Evolutionary conservation across 306 rosid genomes (phyloP).

Genomic region (Casuarina equisetifolia): DNA sequence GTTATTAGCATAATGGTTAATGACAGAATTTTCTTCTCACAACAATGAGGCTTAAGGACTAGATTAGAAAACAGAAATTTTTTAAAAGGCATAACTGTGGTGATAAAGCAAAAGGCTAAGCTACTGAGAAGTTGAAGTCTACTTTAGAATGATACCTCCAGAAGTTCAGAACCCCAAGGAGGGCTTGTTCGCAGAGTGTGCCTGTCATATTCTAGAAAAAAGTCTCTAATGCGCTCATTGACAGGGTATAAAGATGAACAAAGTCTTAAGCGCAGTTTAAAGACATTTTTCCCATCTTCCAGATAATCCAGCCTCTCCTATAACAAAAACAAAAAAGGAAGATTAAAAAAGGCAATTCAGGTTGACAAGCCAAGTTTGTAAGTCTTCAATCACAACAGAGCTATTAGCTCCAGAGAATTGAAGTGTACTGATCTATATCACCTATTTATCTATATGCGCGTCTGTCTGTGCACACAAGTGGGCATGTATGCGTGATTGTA

Average conservation of each 20-base stretch:
- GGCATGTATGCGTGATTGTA: too few species aligned
- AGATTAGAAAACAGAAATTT: background rate
- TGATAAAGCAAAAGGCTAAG: background rate
- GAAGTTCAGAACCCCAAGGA: conserved; percentile 99
- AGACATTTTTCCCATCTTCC: conserved; percentile 96
- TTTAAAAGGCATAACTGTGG: background rate
- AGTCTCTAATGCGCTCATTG: conserved; percentile 92
- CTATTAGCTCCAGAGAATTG: background rate
- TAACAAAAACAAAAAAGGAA: conserved; percentile 28
- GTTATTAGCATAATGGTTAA: background rate
- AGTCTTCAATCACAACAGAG: background rate
- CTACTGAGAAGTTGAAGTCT: conserved; percentile 10
- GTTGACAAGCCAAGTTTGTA: background rate
- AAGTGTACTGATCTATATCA: too few species aligned
- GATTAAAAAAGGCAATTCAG: conserved; percentile 22
- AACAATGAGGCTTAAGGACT: background rate
- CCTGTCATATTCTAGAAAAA: conserved; percentile 94
- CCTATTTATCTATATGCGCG: too few species aligned
- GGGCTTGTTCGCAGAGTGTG: conserved; percentile 99
- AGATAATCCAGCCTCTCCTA: conserved; percentile 97
- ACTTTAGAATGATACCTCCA: conserved; percentile 66
- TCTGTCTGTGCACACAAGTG: too few species aligned
- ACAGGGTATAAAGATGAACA: conserved; percentile 93
- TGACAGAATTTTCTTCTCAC: background rate
- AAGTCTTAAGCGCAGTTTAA: conserved; percentile 82